Evolutionary conservation across 768 basidiomycete species (phyloP).

Genomic region (Tulasnella sp.): DNA sequence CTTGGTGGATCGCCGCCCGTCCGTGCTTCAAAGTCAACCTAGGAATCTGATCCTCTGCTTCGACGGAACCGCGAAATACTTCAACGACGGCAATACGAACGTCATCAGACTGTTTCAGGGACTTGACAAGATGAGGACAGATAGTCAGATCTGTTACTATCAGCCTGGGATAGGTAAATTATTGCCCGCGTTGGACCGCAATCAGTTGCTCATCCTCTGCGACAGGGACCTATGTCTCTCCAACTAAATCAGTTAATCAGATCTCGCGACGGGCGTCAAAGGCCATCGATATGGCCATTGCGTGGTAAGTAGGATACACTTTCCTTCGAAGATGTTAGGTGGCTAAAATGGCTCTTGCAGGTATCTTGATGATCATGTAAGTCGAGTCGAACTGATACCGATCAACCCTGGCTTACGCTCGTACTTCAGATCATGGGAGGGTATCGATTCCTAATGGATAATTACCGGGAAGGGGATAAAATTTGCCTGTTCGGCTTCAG

Average conservation of each 20-base stretch:
- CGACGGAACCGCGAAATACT: conserved; percentile 14
- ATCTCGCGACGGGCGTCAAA: neutral
- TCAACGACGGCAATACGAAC: conserved; percentile 41
- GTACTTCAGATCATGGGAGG: neutral
- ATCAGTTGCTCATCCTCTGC: conserved; percentile 18
- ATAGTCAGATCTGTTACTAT: conserved; percentile 61
- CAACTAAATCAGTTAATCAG: neutral
- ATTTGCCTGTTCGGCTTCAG: conserved; percentile 13
- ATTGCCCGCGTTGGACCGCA: neutral
- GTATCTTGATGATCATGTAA: conserved; percentile 49
- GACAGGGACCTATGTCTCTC: neutral
- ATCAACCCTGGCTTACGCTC: neutral
- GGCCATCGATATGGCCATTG: neutral
- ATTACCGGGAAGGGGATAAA: conserved; percentile 23
- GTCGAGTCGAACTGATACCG: neutral
- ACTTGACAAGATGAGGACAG: conserved; percentile 32
- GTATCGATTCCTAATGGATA: conserved; percentile 6
- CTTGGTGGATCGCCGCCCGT: neutral
- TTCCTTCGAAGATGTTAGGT: neutral
- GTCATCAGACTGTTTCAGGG: conserved; percentile 14
- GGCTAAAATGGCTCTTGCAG: conserved; percentile 23
- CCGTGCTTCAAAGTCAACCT: neutral
- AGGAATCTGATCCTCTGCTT: conserved; percentile 17
- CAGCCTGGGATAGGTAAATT: conserved; percentile 34
- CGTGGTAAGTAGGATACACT: neutral